A percentile compares a stretch with the other conserved stretches of the same genome.
These are phyloP conservation scores for Lumnitzera racemosa DNA, from an alignment of 345 rosid species.

Conservation along the genomic window DNA sequence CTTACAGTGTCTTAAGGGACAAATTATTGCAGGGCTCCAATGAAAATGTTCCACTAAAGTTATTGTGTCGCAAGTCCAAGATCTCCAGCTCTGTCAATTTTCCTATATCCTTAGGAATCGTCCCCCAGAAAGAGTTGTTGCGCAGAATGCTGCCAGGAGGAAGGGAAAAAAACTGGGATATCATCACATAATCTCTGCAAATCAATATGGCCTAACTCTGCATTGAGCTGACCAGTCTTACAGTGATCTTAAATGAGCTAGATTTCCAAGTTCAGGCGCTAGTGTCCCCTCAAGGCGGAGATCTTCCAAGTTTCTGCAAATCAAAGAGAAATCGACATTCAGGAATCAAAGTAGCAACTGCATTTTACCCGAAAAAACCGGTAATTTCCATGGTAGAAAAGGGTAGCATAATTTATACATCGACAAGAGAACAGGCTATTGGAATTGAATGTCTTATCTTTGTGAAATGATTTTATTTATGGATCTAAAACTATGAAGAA, in stretches of 20 bases:
- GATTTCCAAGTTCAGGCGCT: slow-evolving; percentile 60
- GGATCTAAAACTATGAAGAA: too few species aligned
- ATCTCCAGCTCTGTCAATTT: slow-evolving; percentile 59
- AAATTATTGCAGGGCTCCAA: slow-evolving; percentile 27
- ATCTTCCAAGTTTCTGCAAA: slow-evolving; percentile 54
- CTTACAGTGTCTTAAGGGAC: slow-evolving; percentile 43
- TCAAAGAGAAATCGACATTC: background rate
- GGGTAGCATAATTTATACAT: too few species aligned
- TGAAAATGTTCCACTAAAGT: slow-evolving; percentile 58
- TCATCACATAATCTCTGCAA: slow-evolving; percentile 1
- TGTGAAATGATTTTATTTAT: too few species aligned
- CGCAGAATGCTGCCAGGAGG: slow-evolving; percentile 49
- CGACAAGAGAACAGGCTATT: too few species aligned
- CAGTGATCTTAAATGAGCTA: slow-evolving; percentile 61
- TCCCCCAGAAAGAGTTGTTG: slow-evolving; percentile 73
- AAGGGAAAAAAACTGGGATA: background rate
- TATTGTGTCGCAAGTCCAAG: slow-evolving; percentile 78
- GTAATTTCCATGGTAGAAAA: too few species aligned
- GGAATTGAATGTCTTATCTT: too few species aligned
- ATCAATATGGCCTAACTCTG: background rate
- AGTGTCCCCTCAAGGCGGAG: slow-evolving; percentile 69
- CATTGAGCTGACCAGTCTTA: slow-evolving; percentile 22
- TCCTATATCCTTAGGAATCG: slow-evolving; percentile 62
- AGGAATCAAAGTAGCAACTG: background rate
- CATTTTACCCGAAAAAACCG: too few species aligned